phyloP scores from a whole-genome alignment of 108 stramenopile genomes.

The Asterionellopsis glacialis region DNA sequence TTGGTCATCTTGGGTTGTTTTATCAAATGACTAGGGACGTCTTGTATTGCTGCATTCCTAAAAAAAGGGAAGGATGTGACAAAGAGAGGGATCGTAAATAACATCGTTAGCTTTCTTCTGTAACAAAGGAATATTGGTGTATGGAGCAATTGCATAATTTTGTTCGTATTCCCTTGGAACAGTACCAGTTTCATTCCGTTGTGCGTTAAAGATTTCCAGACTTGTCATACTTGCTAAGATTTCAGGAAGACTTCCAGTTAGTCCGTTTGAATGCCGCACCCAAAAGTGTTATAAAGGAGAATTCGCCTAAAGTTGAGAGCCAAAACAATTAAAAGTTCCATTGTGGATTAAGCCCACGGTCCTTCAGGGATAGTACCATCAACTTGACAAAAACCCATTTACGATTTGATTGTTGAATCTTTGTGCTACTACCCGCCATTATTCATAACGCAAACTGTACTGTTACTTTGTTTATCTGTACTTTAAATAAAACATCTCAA shows the following conservation, averaged over 20 bases:
- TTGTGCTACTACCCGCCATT: too few species aligned
- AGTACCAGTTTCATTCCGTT: constrained; percentile 12
- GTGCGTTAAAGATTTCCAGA: constrained; percentile 9
- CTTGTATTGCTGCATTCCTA: too few species aligned
- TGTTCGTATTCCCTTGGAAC: constrained; percentile 15
- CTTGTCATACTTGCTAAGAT: not conserved
- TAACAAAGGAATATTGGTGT: constrained; percentile 21
- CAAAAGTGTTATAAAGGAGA: not conserved
- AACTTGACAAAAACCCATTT: too few species aligned
- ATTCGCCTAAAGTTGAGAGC: not conserved
- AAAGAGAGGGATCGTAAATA: not conserved
- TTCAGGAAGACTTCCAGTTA: constrained; percentile 1
- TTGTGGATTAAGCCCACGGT: not conserved
- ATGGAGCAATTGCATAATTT: constrained; percentile 25
- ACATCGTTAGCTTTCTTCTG: too few species aligned
- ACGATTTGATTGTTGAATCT: too few species aligned
- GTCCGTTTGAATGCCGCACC: not conserved
- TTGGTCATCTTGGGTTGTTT: too few species aligned
- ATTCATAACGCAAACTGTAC: too few species aligned
- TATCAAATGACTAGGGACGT: too few species aligned
- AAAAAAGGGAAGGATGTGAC: too few species aligned
- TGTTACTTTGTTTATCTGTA: too few species aligned
- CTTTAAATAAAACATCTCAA: too few species aligned
- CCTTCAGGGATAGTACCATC: not conserved
- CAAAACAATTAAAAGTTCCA: not conserved